Base-by-base conservation (phyloP, 2,329 filamentous ascomycete species). In the Incumbomyces delicatus region DNA sequence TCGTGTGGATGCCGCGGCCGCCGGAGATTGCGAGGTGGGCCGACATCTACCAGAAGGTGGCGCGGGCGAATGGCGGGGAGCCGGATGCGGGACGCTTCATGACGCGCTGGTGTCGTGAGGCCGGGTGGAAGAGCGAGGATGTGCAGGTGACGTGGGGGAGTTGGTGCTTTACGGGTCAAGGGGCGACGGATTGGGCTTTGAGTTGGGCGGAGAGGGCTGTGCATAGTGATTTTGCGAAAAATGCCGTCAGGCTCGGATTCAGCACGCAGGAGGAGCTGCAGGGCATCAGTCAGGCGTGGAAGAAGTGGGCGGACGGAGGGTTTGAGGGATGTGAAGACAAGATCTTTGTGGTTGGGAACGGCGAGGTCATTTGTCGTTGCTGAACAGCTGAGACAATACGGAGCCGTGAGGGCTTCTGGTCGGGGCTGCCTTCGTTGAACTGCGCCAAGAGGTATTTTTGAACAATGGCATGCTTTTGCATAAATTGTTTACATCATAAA, bases 41-140 rank as follows among this genome's bases (percentile, higher is more conserved):
- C 22, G 47, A 52, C 3, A 22, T 61, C 29, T 61, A 61, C 51
- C 52, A 58, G 46, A 50, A 49, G 8, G 55, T 62, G 6, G 58
- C 59, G 14, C 50, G 57, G 41, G 42, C 48, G 13, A 61, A 60
- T 50, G 61, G 61, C 2, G 61, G 58, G 6, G 60, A 63, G 45
- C 61, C 61, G 13, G 58, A 56, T 42, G 58, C 58, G 2, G 58
- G 58, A 4, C 48, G 57, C 16, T 50, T 53, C 36, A 49, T 53
- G 33, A 56, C 55, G 46, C 51, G 52, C 20, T 61, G 58, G 58
- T 55, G 56, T 5, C 50, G 53, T 30, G 44, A 58, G 46, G 58
- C 58, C 12, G 58, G 58, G 5, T 58, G 59, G 40, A 13, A 13
- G 11, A 22, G 45, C 2, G 48, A 49, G 14, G 49, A 57, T 29